Evolutionary conservation across 2,329 filamentous ascomycete species (phyloP), one percentile per base, ranked within the genome.

Genomic region (Neonectria hederae): DNA sequence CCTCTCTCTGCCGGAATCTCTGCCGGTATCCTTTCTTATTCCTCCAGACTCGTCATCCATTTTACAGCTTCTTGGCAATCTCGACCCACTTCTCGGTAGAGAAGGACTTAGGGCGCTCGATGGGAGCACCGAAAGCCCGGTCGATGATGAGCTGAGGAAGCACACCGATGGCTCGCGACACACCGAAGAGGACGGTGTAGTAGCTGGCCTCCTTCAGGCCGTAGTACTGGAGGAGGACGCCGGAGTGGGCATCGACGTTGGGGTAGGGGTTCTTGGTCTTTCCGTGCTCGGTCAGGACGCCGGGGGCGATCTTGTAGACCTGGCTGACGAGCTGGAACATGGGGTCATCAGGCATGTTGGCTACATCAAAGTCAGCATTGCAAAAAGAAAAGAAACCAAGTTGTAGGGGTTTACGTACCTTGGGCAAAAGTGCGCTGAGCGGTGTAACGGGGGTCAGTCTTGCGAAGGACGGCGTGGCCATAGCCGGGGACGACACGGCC

Each of bases 201-300:
- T 97, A 99, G 91, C 90, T 98, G 83, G 96, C 92, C 89, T 99
- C 95, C 70, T 92, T 98, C 81, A 99, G 87, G 78, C 96, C 96
- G 86, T 99, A 99, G 91, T 99, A 96, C 87, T 99, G 96, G 75
- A 99, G 93, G 72, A 99, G 93, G 73, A 99, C 96, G 88, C 96
- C 96, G 32, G 94, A 97, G 92, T 98, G 96, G 78, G 95, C 94
- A 79, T 98, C 95, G 78, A 98, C 94, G 87, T 98, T 98, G 83
- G 96, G 96, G 89, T 88, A 98, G 73, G 95, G 95, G 92, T 98
- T 97, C 92, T 98, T 98, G 88, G 95, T 98, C 93, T 99, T 99
- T 86, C 96, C 96, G 87, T 99, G 96, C 90, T 99, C 94, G 73
- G 96, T 99, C 81, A 99, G 88, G 76, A 99, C 96, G 78, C 91